Conservation (phyloP, 2,329 filamentous ascomycete species). For the Penicillium brasilianum region DNA sequence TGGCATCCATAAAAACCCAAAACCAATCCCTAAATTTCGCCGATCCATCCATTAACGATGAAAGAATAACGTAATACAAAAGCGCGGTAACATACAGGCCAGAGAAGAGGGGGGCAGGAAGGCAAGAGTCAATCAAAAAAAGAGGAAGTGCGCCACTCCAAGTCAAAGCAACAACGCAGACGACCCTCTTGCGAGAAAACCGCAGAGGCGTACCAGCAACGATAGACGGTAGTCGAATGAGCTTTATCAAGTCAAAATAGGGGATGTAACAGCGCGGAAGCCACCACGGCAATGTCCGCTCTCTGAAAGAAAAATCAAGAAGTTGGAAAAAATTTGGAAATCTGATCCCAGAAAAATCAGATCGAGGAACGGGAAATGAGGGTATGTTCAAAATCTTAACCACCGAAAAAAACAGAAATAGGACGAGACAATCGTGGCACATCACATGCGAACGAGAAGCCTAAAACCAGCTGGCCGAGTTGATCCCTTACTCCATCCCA, state of each 20-base stretch:
- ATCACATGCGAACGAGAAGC: conserved; percentile 24
- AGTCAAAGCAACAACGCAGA: conserved; percentile 2
- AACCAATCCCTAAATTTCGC: conserved; percentile 39
- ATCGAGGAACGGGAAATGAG: conserved; percentile 26
- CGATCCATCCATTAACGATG: conserved; percentile 37
- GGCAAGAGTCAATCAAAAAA: conserved; percentile 21
- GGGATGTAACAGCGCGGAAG: background rate
- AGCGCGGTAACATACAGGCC: conserved; percentile 13
- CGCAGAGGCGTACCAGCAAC: background rate
- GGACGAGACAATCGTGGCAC: conserved; percentile 36
- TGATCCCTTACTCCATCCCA: conserved; percentile 36
- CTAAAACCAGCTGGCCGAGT: conserved; percentile 2
- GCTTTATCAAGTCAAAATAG: background rate
- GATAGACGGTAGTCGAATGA: background rate
- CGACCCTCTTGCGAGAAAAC: background rate
- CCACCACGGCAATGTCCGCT: background rate
- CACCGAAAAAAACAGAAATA: conserved; percentile 25
- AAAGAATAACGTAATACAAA: conserved; percentile 26
- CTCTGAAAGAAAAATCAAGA: conserved; percentile 12
- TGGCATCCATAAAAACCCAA: conserved; percentile 30
- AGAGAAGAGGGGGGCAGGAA: conserved; percentile 25
- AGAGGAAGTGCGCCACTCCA: conserved; percentile 22
- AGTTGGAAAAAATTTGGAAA: conserved; percentile 3
- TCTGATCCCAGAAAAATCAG: conserved; percentile 15
- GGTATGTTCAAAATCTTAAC: conserved; percentile 36